These are phyloP conservation scores for Adansonia digitata DNA, from an alignment of 345 rosid genomes.

Conservation along the genomic window DNA sequence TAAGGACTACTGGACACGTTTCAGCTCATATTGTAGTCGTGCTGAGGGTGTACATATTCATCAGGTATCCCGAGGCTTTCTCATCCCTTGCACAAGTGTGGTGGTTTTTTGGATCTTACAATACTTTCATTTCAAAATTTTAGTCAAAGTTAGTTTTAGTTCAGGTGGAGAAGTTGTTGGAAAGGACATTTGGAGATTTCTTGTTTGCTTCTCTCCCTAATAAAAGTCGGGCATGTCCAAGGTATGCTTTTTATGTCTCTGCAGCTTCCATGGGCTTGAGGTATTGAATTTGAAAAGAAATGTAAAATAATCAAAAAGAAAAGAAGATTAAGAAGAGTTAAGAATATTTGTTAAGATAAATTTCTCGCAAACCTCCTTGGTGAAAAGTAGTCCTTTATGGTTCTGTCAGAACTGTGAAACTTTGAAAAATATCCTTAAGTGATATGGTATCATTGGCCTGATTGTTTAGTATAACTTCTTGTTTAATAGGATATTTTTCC, in stretches of 20 bases:
- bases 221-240: constrained; percentile 73
- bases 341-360: neutral
- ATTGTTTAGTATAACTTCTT: neutral
- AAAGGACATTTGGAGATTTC: constrained; percentile 63
- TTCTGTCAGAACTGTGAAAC: neutral
- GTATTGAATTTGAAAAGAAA: neutral
- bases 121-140: constrained; percentile 5
- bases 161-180: constrained; percentile 99
- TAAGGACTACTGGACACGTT: constrained; percentile 84
- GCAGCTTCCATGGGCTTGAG: neutral
- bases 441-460: neutral
- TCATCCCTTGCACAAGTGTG: neutral
- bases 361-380: neutral
- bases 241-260: constrained; percentile 34
- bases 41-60: constrained; percentile 61
- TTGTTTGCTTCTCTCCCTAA: constrained; percentile 80
- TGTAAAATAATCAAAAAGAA: neutral
- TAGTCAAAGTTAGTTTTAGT: neutral
- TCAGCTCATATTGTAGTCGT: constrained; percentile 69
- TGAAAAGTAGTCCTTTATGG: neutral
- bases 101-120: neutral
- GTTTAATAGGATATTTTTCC: neutral
- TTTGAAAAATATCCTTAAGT: neutral
- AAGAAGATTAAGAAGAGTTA: neutral
- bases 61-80: constrained; percentile 47